These are phyloP conservation scores for Colletotrichum navitas DNA, from an alignment of 2,329 filamentous ascomycete genomes.

Conservation along the genomic window DNA sequence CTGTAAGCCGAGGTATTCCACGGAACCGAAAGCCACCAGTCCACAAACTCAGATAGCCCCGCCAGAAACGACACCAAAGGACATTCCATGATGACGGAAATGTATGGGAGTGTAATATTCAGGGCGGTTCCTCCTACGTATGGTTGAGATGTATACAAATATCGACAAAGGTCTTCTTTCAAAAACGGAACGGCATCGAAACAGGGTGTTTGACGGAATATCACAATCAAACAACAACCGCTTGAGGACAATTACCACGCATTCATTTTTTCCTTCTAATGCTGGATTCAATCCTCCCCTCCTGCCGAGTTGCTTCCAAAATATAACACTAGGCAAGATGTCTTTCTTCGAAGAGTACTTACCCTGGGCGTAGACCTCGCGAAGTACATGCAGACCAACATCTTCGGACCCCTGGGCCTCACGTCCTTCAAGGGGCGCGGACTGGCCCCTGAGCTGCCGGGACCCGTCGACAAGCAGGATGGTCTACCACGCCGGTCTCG, in stretches of 20 bases:
- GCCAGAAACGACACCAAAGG: neutral
- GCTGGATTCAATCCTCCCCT: neutral
- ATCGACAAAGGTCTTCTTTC: neutral
- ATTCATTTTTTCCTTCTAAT: neutral
- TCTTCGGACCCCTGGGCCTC: too few relatives aligned
- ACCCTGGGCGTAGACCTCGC: conserved; percentile 44
- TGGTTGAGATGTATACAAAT: neutral
- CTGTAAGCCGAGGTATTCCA: neutral
- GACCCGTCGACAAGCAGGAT: too few relatives aligned
- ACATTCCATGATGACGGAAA: neutral
- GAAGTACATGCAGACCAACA: too few relatives aligned
- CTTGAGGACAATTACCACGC: neutral
- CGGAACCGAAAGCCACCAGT: neutral
- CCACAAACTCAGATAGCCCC: neutral
- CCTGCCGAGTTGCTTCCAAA: neutral
- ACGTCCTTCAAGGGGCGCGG: too few relatives aligned
- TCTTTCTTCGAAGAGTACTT: conserved; percentile 17
- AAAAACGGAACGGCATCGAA: neutral
- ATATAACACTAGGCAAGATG: conserved; percentile 4
- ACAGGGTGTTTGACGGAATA: neutral
- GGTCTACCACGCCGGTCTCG: conserved; percentile 1
- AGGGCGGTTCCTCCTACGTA: neutral
- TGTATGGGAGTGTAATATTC: neutral
- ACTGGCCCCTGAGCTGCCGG: conserved; percentile 40
- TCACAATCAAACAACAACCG: neutral